Evolutionary conservation across 176 grass and related monocot species (phyloP), one percentile per base, ranked within the genome.

Genomic region (Raddia distichophylla): DNA sequence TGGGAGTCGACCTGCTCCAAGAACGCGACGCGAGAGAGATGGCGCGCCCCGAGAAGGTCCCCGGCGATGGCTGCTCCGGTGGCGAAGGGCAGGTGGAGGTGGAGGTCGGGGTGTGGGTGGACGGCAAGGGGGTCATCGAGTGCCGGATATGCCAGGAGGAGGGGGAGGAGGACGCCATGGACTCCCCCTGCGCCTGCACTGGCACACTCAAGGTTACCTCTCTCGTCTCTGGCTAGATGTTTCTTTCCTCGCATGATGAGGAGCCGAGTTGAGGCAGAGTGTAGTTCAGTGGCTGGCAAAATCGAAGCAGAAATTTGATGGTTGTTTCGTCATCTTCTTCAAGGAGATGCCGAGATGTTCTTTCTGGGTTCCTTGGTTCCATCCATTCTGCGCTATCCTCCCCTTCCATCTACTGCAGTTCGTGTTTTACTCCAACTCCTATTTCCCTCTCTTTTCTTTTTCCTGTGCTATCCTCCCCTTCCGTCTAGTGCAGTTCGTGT

Each of bases 101-200:
- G 75, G 88, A 76, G 64, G 75, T 83, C 33, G 67, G 19, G 55
- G 55, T 85, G 19, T 80, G 63, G 44, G 67, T 74, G 61, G 82
- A 68, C 42, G 85, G 54, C 63, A 91, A 85, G 20, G 85, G 74
- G 60, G 49, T 77, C 60, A 88, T 82, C 12, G 97, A 99, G 82
- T 99, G 97, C 82, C 86, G 93, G 80, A 99, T 99, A 86, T 99
- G 97, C 72, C 97, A 99, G 84, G 93, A 99, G 83, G 97, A 99
- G 79, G 97, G 82, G 17, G 89, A 93, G 3, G 97, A 99, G 76
- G 44, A 43, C 63, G 89, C 90, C 61, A 95, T 99, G 93, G 97
- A 99, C 77, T 85, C 91, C 4, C 97, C 97, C 71, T 99, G 97
- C 76, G 97, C 93, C 53, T 99, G 97, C 76, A 79, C 64, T 63